Percentiles rank a stretch among this genome's conserved stretches.
These are phyloP conservation scores for Suillus spraguei DNA, from an alignment of 768 basidiomycete genomes.

Conservation along the genomic window DNA sequence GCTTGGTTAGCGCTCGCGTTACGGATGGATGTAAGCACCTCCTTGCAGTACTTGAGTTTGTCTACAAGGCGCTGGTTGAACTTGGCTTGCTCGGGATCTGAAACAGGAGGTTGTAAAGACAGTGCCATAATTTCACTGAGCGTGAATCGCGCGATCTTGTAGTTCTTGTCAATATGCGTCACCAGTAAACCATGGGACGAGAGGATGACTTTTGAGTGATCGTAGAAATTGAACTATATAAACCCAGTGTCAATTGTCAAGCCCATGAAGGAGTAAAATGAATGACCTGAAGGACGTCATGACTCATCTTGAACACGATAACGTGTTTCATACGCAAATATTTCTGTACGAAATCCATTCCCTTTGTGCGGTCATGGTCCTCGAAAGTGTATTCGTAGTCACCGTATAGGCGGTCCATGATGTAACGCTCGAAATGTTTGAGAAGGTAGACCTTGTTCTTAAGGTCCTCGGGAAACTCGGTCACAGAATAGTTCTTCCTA, in stretches of 20 bases:
- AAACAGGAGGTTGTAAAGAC: conserved; percentile 41
- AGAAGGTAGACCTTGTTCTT: conserved; percentile 91
- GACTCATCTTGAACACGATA: conserved; percentile 95
- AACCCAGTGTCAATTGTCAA: neutral
- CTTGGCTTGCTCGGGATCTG: conserved; percentile 59
- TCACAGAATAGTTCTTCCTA: conserved; percentile 70
- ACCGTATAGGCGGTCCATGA: conserved; percentile 86
- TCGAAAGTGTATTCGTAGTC: conserved; percentile 84
- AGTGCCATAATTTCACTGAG: conserved; percentile 70
- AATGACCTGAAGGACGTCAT: conserved; percentile 90
- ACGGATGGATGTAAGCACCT: conserved; percentile 74
- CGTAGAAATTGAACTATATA: conserved; percentile 94
- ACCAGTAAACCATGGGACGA: conserved; percentile 78
- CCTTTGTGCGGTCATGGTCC: conserved; percentile 65
- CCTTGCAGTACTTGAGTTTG: conserved; percentile 86
- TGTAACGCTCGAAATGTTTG: conserved; percentile 93
- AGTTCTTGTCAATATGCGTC: conserved; percentile 91
- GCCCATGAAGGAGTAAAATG: conserved; percentile 4
- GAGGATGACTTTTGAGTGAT: conserved; percentile 93
- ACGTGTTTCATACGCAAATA: conserved; percentile 97
- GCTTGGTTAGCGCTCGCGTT: conserved; percentile 52
- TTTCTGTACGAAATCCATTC: conserved; percentile 96
- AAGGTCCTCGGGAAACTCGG: conserved; percentile 77
- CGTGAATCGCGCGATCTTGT: conserved; percentile 72
- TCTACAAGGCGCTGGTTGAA: conserved; percentile 67